Evolutionary conservation across 352 stramenopile genomes (phyloP).

Genomic region (Phytophthora foliorum): DNA sequence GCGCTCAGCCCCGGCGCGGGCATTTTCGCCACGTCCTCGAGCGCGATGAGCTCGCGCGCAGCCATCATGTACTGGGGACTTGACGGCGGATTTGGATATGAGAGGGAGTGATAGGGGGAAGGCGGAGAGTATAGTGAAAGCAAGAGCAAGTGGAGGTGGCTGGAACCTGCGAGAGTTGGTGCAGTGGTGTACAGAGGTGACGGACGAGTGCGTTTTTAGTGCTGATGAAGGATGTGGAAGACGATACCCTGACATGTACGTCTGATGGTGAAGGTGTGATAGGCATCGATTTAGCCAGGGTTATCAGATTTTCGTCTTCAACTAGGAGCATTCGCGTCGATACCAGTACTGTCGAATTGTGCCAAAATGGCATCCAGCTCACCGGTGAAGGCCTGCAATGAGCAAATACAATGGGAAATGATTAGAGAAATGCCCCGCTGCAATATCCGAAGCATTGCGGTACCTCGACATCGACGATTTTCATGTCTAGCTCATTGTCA

Average conservation of each 20-base stretch:
- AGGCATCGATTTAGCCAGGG: background rate
- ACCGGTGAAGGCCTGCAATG: slow-evolving; percentile 43
- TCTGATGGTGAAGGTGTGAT: background rate
- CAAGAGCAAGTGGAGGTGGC: background rate
- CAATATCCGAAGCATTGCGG: background rate
- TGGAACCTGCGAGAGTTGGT: background rate
- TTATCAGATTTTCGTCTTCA: slow-evolving; percentile 35
- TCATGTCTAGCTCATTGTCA: slow-evolving; percentile 55
- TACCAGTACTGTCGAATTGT: slow-evolving; percentile 42
- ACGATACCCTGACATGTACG: background rate
- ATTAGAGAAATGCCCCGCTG: background rate
- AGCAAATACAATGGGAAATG: background rate
- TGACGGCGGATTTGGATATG: slow-evolving; percentile 34
- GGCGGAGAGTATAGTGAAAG: slow-evolving; percentile 5
- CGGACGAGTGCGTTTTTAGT: background rate
- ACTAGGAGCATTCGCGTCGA: background rate
- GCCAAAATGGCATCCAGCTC: slow-evolving; percentile 66
- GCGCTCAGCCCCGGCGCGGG: slow-evolving; percentile 85
- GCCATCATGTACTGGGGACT: slow-evolving; percentile 14
- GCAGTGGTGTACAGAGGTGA: background rate
- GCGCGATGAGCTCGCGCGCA: slow-evolving; percentile 60
- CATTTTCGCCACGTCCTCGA: slow-evolving; percentile 92
- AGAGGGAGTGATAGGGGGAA: background rate
- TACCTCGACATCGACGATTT: slow-evolving; percentile 61
- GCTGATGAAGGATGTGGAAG: background rate